A percentile compares a stretch with the other conserved stretches of the same genome.
Evolutionary conservation across 2,329 filamentous ascomycete genomes (phyloP).

Genomic region (Shiraia sp.): DNA sequence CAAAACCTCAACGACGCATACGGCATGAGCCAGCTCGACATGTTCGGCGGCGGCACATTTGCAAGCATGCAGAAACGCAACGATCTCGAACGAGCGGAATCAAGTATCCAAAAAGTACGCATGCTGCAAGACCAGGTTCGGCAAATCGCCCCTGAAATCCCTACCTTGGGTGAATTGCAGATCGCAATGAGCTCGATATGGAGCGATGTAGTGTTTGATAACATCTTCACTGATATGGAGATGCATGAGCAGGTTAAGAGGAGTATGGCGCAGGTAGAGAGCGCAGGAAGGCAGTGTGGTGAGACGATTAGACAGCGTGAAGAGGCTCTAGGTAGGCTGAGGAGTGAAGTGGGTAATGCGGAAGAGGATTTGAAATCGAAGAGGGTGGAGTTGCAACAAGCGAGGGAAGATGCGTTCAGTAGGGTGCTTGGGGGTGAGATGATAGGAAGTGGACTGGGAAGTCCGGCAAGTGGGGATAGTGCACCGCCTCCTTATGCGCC

Average conservation of each 20-base stretch:
- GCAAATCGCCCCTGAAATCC: slow-evolving; percentile 46
- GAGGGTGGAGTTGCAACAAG: slow-evolving; percentile 48
- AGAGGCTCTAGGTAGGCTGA: slow-evolving; percentile 24
- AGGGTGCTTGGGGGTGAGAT: slow-evolving; percentile 22
- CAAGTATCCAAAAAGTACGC: slow-evolving; percentile 46
- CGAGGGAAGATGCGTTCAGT: slow-evolving; percentile 51
- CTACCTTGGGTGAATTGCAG: slow-evolving; percentile 44
- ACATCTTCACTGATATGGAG: slow-evolving; percentile 57
- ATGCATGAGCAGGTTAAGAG: slow-evolving; percentile 58
- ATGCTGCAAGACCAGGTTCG: slow-evolving; percentile 46
- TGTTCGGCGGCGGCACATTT: slow-evolving; percentile 56
- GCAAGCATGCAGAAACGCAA: slow-evolving; percentile 60
- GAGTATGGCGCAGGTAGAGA: slow-evolving; percentile 41
- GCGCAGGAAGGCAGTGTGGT: slow-evolving; percentile 28
- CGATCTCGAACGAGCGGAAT: slow-evolving; percentile 55
- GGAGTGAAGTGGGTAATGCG: slow-evolving; percentile 33
- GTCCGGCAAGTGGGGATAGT: not conserved
- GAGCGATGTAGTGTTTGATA: slow-evolving; percentile 60
- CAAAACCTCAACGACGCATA: slow-evolving; percentile 29
- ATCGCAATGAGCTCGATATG: slow-evolving; percentile 54
- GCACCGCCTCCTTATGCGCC: slow-evolving; percentile 1
- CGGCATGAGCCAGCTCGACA: slow-evolving; percentile 45
- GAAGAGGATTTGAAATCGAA: slow-evolving; percentile 35
- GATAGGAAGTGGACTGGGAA: slow-evolving; percentile 1
- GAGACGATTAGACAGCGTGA: slow-evolving; percentile 42